Conservation (phyloP, 2,329 filamentous ascomycete species). For the Fusarium sambucinum region DNA sequence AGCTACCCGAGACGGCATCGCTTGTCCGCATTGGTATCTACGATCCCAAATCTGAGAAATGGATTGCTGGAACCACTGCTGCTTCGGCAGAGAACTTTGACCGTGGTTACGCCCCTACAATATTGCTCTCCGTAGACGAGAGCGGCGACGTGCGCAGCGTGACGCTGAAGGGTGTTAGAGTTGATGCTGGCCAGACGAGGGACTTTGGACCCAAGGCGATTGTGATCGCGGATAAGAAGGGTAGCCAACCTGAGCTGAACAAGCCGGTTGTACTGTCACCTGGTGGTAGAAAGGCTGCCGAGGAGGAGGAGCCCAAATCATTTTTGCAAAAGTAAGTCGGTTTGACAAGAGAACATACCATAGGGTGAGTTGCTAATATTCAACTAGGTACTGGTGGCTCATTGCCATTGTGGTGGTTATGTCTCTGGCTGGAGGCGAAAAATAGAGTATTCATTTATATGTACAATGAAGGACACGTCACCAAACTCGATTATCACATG, state of each 20-base stretch:
- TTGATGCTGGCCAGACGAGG: constrained; percentile 73
- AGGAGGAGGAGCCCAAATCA: constrained; percentile 70
- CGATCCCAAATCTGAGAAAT: constrained; percentile 59
- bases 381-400: constrained; percentile 74
- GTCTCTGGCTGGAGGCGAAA: constrained; percentile 65
- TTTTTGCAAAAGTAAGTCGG: constrained; percentile 73
- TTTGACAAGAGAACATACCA: not conserved
- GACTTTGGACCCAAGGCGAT: constrained; percentile 73
- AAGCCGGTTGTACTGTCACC: constrained; percentile 72
- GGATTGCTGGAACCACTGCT: constrained; percentile 68
- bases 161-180: constrained; percentile 65
- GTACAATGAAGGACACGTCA: not conserved
- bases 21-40: constrained; percentile 71
- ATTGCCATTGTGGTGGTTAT: constrained; percentile 67
- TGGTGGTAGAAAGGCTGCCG: constrained; percentile 69
- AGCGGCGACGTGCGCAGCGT: constrained; percentile 62
- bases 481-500: not conserved
- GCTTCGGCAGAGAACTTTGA: constrained; percentile 68
- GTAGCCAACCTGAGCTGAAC: constrained; percentile 70
- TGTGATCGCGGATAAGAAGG: constrained; percentile 61
- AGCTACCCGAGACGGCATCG: constrained; percentile 59
- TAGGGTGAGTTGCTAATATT: constrained; percentile 51
- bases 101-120: constrained; percentile 70
- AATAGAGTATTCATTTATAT: constrained; percentile 54
- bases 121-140: constrained; percentile 65